These are phyloP conservation scores for Rhizodiscina lignyota DNA, from an alignment of 495 filamentous ascomycete genomes.

Conservation along the genomic window DNA sequence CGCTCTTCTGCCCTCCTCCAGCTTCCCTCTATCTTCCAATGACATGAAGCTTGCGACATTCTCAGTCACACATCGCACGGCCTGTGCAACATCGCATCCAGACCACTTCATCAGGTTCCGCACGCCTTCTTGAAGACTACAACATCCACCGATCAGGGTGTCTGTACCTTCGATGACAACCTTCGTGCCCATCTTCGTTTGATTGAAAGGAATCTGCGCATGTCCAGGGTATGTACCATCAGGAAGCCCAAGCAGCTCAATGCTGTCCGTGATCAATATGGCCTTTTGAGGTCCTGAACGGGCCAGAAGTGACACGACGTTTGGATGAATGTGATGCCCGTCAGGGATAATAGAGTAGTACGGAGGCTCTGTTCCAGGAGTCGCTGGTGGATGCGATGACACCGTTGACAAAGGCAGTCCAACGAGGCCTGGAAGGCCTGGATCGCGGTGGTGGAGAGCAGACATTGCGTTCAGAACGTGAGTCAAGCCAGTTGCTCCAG, in stretches of 20 bases:
- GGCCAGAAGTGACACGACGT: slow-evolving; percentile 41
- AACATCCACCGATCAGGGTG: slow-evolving; percentile 29
- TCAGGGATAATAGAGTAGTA: slow-evolving; percentile 48
- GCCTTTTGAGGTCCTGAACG: slow-evolving; percentile 35
- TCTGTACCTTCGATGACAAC: slow-evolving; percentile 28
- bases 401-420: slow-evolving; percentile 7
- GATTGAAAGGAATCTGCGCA: slow-evolving; percentile 25
- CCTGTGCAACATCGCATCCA: slow-evolving; percentile 26
- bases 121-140: slow-evolving; percentile 25
- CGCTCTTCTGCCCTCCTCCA: slow-evolving; percentile 26
- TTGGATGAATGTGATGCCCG: slow-evolving; percentile 45
- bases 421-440: slow-evolving; percentile 20
- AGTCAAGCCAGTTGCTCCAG: slow-evolving; percentile 22
- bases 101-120: slow-evolving; percentile 27
- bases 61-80: slow-evolving; percentile 30
- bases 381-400: slow-evolving; percentile 11
- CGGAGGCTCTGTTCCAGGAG: slow-evolving; percentile 22
- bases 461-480: slow-evolving; percentile 27
- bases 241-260: slow-evolving; percentile 37
- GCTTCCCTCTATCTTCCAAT: slow-evolving; percentile 21
- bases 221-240: slow-evolving; percentile 36
- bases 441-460: slow-evolving; percentile 19
- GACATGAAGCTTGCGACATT: slow-evolving; percentile 30
- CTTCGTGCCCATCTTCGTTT: slow-evolving; percentile 22
- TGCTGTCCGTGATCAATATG: slow-evolving; percentile 45